Evolutionary conservation across 2,329 filamentous ascomycete genomes (phyloP), one percentile per base, ranked within the genome.

Genomic region (Alternaria sp.): DNA sequence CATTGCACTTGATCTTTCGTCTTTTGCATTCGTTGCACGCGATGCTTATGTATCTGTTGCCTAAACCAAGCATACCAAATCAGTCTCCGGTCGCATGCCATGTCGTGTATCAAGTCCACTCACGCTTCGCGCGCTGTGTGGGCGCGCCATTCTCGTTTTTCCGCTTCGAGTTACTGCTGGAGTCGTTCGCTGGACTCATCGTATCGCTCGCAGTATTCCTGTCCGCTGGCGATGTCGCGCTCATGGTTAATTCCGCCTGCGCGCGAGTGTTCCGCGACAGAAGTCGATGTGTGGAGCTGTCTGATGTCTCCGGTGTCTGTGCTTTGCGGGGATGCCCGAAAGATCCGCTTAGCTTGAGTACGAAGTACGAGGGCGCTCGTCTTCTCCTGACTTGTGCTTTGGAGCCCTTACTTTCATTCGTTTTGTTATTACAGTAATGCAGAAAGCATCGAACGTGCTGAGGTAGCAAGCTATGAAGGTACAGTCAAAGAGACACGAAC

Each of bases 1-100:
- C 88, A 78, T 90, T 90, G 79, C 88, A 89, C 66, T 89, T 89
- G 75, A 90, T 90, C 80, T 90, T 90, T 58, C 88, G 84, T 50
- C 87, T 81, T 75, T 89, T 89, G 79, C 87, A 89, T 70, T 89
- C 86, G 74, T 89, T 89, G 73, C 87, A 90, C 53, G 87, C 87
- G 67, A 90, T 89, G 28, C 87, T 89, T 67, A 89, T 89, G 76
- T 90, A 90, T 67, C 87, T 85, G 79, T 60, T 60, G 46, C 46
- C 46, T 50, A 11, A n/a, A 18, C 22, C 14, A 10, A 4, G 20
- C 36, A 38, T 16, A 11, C 10, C 10, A 16, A 38, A 20, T 50
- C 46, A 50, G 46, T 25, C 14, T 27, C 32, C 7, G 32, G 36
- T 41, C 50, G 27, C 36, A 41, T 38, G 16, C 7, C 36, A 52